Evolutionary conservation across 176 grass and related monocot genomes (phyloP).

Genomic region (Tillandsia leiboldiana): DNA sequence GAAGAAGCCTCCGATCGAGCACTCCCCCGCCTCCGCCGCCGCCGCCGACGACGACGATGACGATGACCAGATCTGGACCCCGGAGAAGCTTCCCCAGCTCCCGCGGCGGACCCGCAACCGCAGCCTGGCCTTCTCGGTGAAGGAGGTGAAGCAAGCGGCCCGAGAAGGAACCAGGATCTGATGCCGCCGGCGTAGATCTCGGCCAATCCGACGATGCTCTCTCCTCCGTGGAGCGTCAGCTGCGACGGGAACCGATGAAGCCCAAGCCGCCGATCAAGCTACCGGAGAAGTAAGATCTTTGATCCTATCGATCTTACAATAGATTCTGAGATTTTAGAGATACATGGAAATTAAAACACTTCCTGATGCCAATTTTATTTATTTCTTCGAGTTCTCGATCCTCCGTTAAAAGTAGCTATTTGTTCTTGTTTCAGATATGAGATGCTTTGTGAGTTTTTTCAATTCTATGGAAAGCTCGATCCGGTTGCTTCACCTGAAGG

Average conservation of each 20-base stretch:
- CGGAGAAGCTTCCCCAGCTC: conserved; percentile 37
- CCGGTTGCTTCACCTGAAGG: conserved; percentile 56
- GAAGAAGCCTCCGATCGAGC: not conserved
- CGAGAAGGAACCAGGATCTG: not conserved
- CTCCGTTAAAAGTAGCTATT: not conserved
- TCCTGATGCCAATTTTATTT: not conserved
- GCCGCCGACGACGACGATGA: too few relatives aligned
- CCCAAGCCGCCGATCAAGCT: conserved; percentile 36
- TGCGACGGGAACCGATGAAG: conserved; percentile 22
- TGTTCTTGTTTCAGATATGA: conserved; percentile 40
- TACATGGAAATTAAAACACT: not conserved
- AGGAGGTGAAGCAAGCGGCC: conserved; percentile 31
- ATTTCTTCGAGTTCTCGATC: not conserved
- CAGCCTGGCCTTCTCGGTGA: conserved; percentile 55
- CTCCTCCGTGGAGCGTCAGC: conserved; percentile 29
- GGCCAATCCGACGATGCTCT: conserved; percentile 25
- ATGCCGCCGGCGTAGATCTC: not conserved
- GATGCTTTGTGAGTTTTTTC: conserved; percentile 65
- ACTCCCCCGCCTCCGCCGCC: not conserved
- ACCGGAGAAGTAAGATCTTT: conserved; percentile 46
- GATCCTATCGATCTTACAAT: not conserved
- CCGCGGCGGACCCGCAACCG: conserved; percentile 18
- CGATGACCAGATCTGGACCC: conserved; percentile 22
- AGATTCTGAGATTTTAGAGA: not conserved
- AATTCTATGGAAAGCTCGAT: conserved; percentile 72